phyloP scores from a whole-genome alignment of 2,329 filamentous ascomycete genomes.

The Cladosporium velox region DNA sequence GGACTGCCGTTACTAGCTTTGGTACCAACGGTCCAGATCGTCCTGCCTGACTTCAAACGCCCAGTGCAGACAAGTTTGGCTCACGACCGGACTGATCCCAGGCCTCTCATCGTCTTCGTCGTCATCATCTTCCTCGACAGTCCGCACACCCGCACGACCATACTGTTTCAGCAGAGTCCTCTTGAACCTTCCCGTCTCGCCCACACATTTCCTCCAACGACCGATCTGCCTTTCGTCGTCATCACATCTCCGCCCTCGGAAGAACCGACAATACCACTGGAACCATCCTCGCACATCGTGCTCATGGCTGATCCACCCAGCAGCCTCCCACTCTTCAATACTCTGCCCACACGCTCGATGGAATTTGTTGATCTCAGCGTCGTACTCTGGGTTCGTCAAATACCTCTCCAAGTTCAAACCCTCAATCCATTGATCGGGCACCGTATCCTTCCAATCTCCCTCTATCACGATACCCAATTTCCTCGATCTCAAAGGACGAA shows the following conservation, averaged over 20 bases:
- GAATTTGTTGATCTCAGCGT: slow-evolving; percentile 55
- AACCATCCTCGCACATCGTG: slow-evolving; percentile 59
- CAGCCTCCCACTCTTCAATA: slow-evolving; percentile 58
- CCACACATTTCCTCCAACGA: slow-evolving; percentile 57
- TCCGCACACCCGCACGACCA: slow-evolving; percentile 48
- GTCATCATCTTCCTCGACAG: slow-evolving; percentile 49
- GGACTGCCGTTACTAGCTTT: background rate
- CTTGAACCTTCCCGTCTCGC: slow-evolving; percentile 54
- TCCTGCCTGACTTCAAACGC: slow-evolving; percentile 55
- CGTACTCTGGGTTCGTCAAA: slow-evolving; percentile 46
- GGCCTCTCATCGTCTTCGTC: slow-evolving; percentile 28
- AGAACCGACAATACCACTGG: slow-evolving; percentile 60
- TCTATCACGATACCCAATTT: slow-evolving; percentile 45
- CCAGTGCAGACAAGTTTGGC: slow-evolving; percentile 61
- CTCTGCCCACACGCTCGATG: slow-evolving; percentile 55
- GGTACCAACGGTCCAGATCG: slow-evolving; percentile 47
- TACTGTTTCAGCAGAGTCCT: slow-evolving; percentile 56
- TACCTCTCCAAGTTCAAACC: slow-evolving; percentile 44
- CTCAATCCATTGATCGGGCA: slow-evolving; percentile 48
- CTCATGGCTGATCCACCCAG: slow-evolving; percentile 57
- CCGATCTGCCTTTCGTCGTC: slow-evolving; percentile 56
- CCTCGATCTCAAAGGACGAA: slow-evolving; percentile 50
- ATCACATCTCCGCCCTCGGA: slow-evolving; percentile 51
- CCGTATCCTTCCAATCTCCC: slow-evolving; percentile 50
- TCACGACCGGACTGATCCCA: slow-evolving; percentile 57